These are phyloP conservation scores for Pleurotus ostreatus DNA, from an alignment of 768 basidiomycete genomes.

Conservation along the genomic window DNA sequence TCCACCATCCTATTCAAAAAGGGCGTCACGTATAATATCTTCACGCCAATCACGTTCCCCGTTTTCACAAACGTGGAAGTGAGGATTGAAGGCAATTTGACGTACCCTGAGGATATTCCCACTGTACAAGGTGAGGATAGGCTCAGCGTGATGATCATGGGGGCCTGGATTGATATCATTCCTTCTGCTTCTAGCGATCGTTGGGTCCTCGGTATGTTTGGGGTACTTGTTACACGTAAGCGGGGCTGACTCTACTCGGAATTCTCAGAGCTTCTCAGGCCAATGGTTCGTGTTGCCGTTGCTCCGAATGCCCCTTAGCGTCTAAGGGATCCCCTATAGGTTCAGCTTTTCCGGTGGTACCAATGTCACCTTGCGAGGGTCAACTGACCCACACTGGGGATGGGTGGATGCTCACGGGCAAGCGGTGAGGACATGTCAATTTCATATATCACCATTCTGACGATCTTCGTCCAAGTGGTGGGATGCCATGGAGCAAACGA, in stretches of 20 bases:
- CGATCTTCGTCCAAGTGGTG: conserved; percentile 44
- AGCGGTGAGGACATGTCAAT: conserved; percentile 25
- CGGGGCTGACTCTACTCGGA: not conserved
- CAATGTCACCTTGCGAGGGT: conserved; percentile 57
- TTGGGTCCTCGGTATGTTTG: conserved; percentile 39
- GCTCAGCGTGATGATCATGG: not conserved
- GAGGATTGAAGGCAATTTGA: conserved; percentile 52
- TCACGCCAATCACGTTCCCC: conserved; percentile 55
- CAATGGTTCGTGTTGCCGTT: conserved; percentile 30
- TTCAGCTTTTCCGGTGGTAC: conserved; percentile 50
- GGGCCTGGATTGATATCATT: not conserved
- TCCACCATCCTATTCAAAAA: conserved; percentile 55
- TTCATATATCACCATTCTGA: not conserved
- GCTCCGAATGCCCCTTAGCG: not conserved
- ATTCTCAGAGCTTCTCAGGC: conserved; percentile 36
- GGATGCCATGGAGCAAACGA: conserved; percentile 46
- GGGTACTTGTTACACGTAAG: too few relatives aligned
- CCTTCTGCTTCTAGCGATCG: conserved; percentile 28
- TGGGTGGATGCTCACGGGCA: conserved; percentile 64
- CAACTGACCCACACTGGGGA: conserved; percentile 53
- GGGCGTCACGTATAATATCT: conserved; percentile 58
- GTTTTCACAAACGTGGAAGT: conserved; percentile 53
- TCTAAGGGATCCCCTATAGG: conserved; percentile 27
- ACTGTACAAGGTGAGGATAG: conserved; percentile 39
- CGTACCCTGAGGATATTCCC: conserved; percentile 48